Base-by-base conservation (phyloP, 2,329 filamentous ascomycete species). In the Cladorrhinum sp. region DNA sequence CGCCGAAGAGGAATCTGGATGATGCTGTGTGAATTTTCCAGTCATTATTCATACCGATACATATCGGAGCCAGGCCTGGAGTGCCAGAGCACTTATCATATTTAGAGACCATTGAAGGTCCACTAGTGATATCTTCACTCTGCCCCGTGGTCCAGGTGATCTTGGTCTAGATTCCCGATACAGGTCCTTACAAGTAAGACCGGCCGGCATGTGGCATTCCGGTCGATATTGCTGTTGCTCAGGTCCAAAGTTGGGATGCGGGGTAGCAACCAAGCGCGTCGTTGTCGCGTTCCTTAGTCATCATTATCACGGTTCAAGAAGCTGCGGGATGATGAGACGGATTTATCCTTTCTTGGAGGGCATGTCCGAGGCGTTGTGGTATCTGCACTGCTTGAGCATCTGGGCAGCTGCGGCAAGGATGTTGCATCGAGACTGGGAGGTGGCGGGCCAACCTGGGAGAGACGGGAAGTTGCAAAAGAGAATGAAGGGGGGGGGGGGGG, bases 1-100 rank as follows among this genome's bases (percentile, higher is more conserved):
- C 2, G 75, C 79, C 59, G 80, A 79, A 36, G 76, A 74, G 50
- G 62, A 66, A 8, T 67, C 59, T 7, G 64, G 64, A 23, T 66
- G 65, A 67, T 54, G 29, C 29, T n/a, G 9, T 55, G 22, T 20
- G n/a, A 22, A 4, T 36, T 36, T 36, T 8, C 7, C n/a, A 20
- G 10, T 45, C 12, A 36, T 36, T 36, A 8, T 36, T 12, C 10
- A 29, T 36, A 36, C 32, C 3, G 32, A 36, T 36, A 13, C 41
- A 45, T 13, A 7, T 20, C 41, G 41, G 41, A 20, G 41, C 16
- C 16, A 45, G 20, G 41, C 41, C 5, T 13, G n/a, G 16, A 8
- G n/a, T 45, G 41, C n/a, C 41, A 45, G 41, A 45, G 41, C 6
- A 22, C 3, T 18, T 20, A 22, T 45, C 16, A 45, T 45, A 32